Conservation (phyloP, 441 rosid genomes). For the Capsella rubella region DNA sequence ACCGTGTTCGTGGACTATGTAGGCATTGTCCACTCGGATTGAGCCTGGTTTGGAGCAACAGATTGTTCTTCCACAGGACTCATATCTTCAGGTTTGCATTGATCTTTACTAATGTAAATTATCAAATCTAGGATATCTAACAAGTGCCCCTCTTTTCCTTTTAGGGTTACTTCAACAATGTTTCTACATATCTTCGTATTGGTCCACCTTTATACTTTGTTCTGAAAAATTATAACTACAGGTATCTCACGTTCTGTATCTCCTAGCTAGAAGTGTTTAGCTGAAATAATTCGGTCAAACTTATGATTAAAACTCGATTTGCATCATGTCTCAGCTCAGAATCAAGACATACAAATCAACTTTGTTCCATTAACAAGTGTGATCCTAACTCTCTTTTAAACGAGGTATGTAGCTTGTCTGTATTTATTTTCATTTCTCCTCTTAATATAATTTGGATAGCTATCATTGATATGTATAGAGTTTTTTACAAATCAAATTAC, state of each 20-base stretch:
- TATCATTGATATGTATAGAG: neutral
- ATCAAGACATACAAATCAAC: slow-evolving; percentile 84
- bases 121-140: slow-evolving; percentile 20
- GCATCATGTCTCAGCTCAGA: slow-evolving; percentile 78
- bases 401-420: slow-evolving; percentile 62
- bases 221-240: slow-evolving; percentile 90
- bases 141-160: slow-evolving; percentile 39
- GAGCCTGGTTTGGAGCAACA: slow-evolving; percentile 98
- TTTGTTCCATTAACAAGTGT: slow-evolving; percentile 98
- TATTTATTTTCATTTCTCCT: slow-evolving; percentile 5
- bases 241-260: slow-evolving; percentile 53
- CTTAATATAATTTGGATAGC: neutral
- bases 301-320: slow-evolving; percentile 17
- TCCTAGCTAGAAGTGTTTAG: slow-evolving; percentile 21
- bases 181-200: slow-evolving; percentile 86
- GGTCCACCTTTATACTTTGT: slow-evolving; percentile 97
- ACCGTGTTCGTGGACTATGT: slow-evolving; percentile 32
- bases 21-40: slow-evolving; percentile 90
- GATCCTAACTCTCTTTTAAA: slow-evolving; percentile 86
- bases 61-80: slow-evolving; percentile 96
- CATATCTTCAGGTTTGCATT: slow-evolving; percentile 90
- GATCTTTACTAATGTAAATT: slow-evolving; percentile 24
- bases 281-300: slow-evolving; percentile 5
- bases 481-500: too few relatives aligned
- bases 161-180: slow-evolving; percentile 91